Base-by-base conservation (phyloP, 2,329 filamentous ascomycete species). In the Madurella mycetomatis region DNA sequence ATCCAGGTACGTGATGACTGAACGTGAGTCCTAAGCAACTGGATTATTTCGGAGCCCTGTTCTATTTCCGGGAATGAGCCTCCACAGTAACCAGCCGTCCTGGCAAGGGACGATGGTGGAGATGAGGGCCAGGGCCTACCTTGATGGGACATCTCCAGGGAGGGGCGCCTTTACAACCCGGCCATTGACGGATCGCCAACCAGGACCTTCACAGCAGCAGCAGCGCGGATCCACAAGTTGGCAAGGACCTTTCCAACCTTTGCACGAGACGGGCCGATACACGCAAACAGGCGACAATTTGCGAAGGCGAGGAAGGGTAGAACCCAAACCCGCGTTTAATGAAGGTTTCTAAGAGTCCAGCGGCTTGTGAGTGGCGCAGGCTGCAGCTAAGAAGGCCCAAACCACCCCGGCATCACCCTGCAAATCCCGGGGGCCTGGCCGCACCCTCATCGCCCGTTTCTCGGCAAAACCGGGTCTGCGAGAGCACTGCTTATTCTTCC, bases 51-150 rank as follows among this genome's bases (percentile, higher is more conserved):
- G 34, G 41, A 5, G 18, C 3, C 17, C 2, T 49, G 25, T 53
- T 56, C 54, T 56, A 56, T 56, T 56, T 56, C 46, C 37, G 49
- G 53, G 48, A 43, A 47, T 31, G 4, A 25, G 19, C 47, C 47
- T 50, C 52, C 52, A 50, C 52, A 30, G 31, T 17, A 47, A 19
- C 32, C 31, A 11, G 34, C 34, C 16, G 2, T 46, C 8, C 30
- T 17, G 13, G 44, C 25, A 31, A 41, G 12, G 30, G 37, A 42
- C 7, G 25, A 25, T 25, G 7, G 25, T 25, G 25, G 25, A 25
- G 34, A 37, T 2, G 34, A 37, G 11, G 11, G 4, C 11, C 34
- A 37, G 11, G 9, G 34, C 34, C 9, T 2, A 37, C 34, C 9
- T 37, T 37, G 11, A 37, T 9, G 34, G 34, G 34, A 37, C 25